Base-by-base conservation (phyloP, 345 rosid genomes). In the Linum usitatissimum region DNA sequence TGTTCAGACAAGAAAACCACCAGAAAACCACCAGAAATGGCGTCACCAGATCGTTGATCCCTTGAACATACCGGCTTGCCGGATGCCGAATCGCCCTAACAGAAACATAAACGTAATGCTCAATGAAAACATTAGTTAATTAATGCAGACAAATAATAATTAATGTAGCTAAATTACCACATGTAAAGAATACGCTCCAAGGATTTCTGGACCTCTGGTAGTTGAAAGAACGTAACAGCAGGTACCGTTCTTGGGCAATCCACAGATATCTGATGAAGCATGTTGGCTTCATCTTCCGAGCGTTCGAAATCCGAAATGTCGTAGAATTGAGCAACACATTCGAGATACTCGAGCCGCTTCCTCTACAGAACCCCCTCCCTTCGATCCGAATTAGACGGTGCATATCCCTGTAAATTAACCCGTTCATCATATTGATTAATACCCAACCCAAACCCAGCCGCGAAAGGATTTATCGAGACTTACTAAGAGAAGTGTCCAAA, bases 301-400 rank as follows among this genome's bases (percentile, higher is more conserved):
- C 97, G 97, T 73, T 93, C 99, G 19, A 92, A 69, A 63, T 90
- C 97, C 15, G 92, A 87, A 69, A 93, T 85, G 71, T 93, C 96
- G 75, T 93, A 90, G 77, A 87, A 90, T 30, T 93, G 97, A 70
- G 87, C 79, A 67, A 90, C 97, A 78, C 88, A 87, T 58, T 93
- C 99, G 66, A 90, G 90, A 80, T 90, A 93, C 75, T 93, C 99
- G 18, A 80, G 74, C 42, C 96, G 91, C 75, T 93, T 93, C 72
- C 95, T 90, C 74, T 83, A 82, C 64, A 90, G 68, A 76, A 84
- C 89, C 67, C 84, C 89, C 78, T 90, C 96, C 87, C 97, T 83
- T 86, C 96, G 84, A 86, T 93, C 99, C 86, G 97, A 90, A 84
- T 93, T 93, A 82, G 99, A 83, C 74, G 99, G 92, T 93, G 96